A percentile compares a stretch with the other conserved stretches of the same genome.
phyloP scores from a whole-genome alignment of 208 protist species.

The Trypanosoma cruzi region DNA sequence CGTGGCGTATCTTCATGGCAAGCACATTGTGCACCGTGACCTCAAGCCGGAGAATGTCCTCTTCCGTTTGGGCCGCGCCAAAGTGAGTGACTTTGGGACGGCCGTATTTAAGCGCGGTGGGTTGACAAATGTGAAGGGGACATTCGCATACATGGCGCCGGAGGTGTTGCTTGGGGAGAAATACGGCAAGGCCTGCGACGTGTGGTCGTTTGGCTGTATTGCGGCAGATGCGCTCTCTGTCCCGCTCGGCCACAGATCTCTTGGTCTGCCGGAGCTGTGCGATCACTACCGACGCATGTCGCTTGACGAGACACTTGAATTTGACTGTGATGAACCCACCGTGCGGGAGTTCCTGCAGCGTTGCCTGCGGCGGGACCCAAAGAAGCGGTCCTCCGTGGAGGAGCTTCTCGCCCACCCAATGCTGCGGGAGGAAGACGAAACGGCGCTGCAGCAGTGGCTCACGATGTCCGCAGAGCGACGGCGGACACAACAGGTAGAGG shows the following conservation, averaged over 20 bases:
- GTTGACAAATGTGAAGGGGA: slow-evolving; percentile 65
- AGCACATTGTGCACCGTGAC: slow-evolving; percentile 84
- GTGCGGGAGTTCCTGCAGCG: slow-evolving; percentile 56
- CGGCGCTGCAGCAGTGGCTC: slow-evolving; percentile 53
- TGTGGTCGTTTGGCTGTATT: slow-evolving; percentile 96
- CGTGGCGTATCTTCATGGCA: slow-evolving; percentile 75
- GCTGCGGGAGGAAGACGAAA: slow-evolving; percentile 26
- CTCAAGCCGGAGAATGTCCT: slow-evolving; percentile 88
- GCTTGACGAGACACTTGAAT: slow-evolving; percentile 38
- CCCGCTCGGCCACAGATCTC: slow-evolving; percentile 41
- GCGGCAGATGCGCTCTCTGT: slow-evolving; percentile 86
- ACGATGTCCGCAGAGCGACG: background rate
- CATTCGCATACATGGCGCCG: slow-evolving; percentile 92
- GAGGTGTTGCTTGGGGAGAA: slow-evolving; percentile 87
- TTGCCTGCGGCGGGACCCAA: slow-evolving; percentile 69
- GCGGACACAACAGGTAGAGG: background rate
- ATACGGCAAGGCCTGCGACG: slow-evolving; percentile 93
- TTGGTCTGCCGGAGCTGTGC: slow-evolving; percentile 70
- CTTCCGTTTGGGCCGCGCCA: slow-evolving; percentile 64
- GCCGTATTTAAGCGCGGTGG: slow-evolving; percentile 59
- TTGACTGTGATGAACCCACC: slow-evolving; percentile 55
- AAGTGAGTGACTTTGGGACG: slow-evolving; percentile 85
- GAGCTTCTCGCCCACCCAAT: slow-evolving; percentile 52
- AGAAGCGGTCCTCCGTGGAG: slow-evolving; percentile 36
- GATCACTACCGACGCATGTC: slow-evolving; percentile 69